phyloP scores from a whole-genome alignment of 345 rosid species.

The Eucalyptus erythrocorys region DNA sequence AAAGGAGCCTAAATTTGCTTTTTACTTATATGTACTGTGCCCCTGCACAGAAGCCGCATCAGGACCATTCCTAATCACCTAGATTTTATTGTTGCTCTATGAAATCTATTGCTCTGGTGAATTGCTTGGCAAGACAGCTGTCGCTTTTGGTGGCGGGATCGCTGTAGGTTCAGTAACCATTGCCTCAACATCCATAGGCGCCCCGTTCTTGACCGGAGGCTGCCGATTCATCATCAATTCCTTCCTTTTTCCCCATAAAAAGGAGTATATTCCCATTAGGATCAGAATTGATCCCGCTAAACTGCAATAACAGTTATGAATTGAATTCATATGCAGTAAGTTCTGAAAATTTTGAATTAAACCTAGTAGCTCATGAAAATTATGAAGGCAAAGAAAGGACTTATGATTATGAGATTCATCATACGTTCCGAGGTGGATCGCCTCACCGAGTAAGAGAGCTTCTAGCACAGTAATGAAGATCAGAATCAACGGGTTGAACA shows the following conservation, averaged over 20 bases:
- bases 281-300: slow-evolving; percentile 21
- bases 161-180: not conserved
- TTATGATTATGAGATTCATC: not conserved
- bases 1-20: not conserved
- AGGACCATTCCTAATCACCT: not conserved
- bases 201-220: not conserved
- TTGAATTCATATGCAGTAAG: not conserved
- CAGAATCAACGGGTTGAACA: slow-evolving; percentile 38
- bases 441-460: slow-evolving; percentile 18
- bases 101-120: not conserved
- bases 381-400: not conserved
- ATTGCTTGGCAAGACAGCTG: not conserved
- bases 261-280: slow-evolving; percentile 30
- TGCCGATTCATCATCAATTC: not conserved
- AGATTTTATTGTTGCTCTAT: not conserved
- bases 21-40: not conserved
- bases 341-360: not conserved
- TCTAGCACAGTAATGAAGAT: slow-evolving; percentile 26
- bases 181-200: not conserved
- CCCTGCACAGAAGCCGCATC: not conserved
- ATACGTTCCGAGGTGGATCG: slow-evolving; percentile 21
- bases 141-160: not conserved
- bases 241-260: slow-evolving; percentile 19
- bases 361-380: not conserved
- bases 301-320: not conserved